Conservation (phyloP, 2,329 filamentous ascomycete genomes). For the Cucurbitaria berberidis region DNA sequence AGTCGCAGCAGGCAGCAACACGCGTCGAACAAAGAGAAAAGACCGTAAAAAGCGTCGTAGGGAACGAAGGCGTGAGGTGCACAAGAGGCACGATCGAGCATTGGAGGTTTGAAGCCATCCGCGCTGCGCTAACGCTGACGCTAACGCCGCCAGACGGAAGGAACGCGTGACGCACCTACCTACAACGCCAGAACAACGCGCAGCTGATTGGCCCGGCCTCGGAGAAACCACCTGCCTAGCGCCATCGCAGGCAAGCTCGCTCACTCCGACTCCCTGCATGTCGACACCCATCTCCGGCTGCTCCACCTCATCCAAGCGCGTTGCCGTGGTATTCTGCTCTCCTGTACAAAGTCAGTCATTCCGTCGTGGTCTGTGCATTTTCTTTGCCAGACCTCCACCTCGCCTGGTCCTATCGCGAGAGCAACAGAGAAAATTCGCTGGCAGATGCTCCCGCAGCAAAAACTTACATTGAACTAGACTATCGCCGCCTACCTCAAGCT, state of each 20-base stretch:
- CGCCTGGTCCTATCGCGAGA: slow-evolving; percentile 14
- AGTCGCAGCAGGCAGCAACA: slow-evolving; percentile 20
- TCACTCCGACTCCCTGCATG: slow-evolving; percentile 34
- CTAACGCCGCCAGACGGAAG: slow-evolving; percentile 5
- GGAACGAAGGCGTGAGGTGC: slow-evolving; percentile 20
- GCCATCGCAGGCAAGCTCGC: slow-evolving; percentile 18
- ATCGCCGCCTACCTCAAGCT: not conserved
- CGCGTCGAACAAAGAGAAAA: slow-evolving; percentile 20
- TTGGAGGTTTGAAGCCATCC: slow-evolving; percentile 23
- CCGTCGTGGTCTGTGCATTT: slow-evolving; percentile 28
- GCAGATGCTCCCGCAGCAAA: slow-evolving; percentile 25
- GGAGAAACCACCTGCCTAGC: slow-evolving; percentile 23
- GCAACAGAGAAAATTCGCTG: slow-evolving; percentile 20
- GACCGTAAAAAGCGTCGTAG: slow-evolving; percentile 15
- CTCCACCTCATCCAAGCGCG: slow-evolving; percentile 33
- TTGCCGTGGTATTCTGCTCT: slow-evolving; percentile 36
- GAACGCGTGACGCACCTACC: slow-evolving; percentile 29
- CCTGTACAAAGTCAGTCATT: slow-evolving; percentile 27
- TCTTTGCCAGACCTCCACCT: slow-evolving; percentile 16
- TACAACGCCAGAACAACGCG: slow-evolving; percentile 21
- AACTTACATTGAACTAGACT: slow-evolving; percentile 27
- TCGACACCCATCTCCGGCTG: slow-evolving; percentile 27
- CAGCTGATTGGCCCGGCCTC: slow-evolving; percentile 30
- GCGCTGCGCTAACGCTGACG: slow-evolving; percentile 22
- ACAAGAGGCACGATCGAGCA: slow-evolving; percentile 30